phyloP scores from a whole-genome alignment of 2,329 filamentous ascomycete species.

The Microthyrium microscopicum region DNA sequence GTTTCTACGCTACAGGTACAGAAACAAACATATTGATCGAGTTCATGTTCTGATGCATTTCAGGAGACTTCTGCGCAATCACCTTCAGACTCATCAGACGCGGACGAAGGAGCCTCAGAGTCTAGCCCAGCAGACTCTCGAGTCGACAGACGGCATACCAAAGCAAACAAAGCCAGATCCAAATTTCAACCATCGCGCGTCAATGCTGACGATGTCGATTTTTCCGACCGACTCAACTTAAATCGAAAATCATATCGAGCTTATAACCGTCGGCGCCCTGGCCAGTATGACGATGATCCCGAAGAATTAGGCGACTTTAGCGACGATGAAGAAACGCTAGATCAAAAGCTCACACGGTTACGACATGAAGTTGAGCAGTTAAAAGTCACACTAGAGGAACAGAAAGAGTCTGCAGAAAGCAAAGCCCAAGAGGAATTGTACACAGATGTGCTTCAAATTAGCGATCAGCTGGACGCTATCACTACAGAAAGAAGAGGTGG shows the following conservation, averaged over 20 bases:
- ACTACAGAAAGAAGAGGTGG: constrained; percentile 29
- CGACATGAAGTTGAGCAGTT: constrained; percentile 61
- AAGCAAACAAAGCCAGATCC: constrained; percentile 61
- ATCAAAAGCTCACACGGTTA: constrained; percentile 64
- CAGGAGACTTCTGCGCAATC: constrained; percentile 19
- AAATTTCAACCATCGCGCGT: constrained; percentile 62
- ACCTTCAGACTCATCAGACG: constrained; percentile 34
- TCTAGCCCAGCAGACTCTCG: constrained; percentile 12
- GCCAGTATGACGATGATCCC: constrained; percentile 34
- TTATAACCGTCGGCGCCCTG: constrained; percentile 48
- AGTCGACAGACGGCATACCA: constrained; percentile 62
- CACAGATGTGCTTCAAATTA: constrained; percentile 41
- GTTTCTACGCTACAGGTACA: constrained; percentile 67
- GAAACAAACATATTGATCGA: constrained; percentile 8
- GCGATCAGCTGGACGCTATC: constrained; percentile 50
- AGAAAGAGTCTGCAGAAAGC: constrained; percentile 7
- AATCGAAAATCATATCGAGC: constrained; percentile 63
- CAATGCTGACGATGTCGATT: constrained; percentile 65
- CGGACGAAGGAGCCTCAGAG: constrained; percentile 27
- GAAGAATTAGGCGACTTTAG: constrained; percentile 59
- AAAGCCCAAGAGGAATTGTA: constrained; percentile 27
- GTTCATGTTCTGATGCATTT: constrained; percentile 3
- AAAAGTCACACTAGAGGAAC: constrained; percentile 36
- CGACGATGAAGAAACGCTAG: constrained; percentile 62
- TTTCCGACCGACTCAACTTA: constrained; percentile 78